Evolutionary conservation across 257 asterid species (phyloP), one percentile per base, ranked within the genome.

Genomic region (Verbena officinalis): DNA sequence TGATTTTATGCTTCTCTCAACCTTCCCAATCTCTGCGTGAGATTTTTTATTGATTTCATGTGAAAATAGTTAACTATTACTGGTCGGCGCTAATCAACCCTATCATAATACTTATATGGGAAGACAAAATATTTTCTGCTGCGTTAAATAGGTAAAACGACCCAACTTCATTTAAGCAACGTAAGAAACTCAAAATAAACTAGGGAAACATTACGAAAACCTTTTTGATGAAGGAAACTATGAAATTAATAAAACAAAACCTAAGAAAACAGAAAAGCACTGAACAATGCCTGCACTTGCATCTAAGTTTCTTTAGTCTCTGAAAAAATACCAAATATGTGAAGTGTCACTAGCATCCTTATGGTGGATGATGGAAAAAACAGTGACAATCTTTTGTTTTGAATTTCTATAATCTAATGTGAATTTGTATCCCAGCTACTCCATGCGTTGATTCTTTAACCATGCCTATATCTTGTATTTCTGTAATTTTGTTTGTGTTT

Each of bases 401-500:
- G 54, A 38, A 34, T 62, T 40, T 33, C 14, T 14, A 13, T 24
- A 46, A 68, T 27, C 33, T 27, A 44, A 50, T 19, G 27, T 68
- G 55, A 65, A 50, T 21, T 72, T 51, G 22, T 68, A 54, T 27
- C 36, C 48, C 42, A 64, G 42, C 51, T 36, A 16, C 24, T 7
- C 46, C 38, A 34, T 60, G 14, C 24, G 34, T 54, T 59, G 48
- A 34, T 67, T 65, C 55, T 46, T 22, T 59, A 33, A 36, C 21
- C 68, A 64, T 64, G 62, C 59, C 71, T 65, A 39, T 52, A 36
- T 62, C 55, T 62, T 62, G 52, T 69, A 34, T 15, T 9, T 56
- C 45, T 48, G 42, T 72, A 14, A 30, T 53, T 49, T 12, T 33
- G 31, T 7, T 55, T 70, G 39, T 23, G 42, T 69, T 66, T 56